Evolutionary conservation across 2,329 filamentous ascomycete species (phyloP), one percentile per base, ranked within the genome.

Genomic region (Epichloe elymi): DNA sequence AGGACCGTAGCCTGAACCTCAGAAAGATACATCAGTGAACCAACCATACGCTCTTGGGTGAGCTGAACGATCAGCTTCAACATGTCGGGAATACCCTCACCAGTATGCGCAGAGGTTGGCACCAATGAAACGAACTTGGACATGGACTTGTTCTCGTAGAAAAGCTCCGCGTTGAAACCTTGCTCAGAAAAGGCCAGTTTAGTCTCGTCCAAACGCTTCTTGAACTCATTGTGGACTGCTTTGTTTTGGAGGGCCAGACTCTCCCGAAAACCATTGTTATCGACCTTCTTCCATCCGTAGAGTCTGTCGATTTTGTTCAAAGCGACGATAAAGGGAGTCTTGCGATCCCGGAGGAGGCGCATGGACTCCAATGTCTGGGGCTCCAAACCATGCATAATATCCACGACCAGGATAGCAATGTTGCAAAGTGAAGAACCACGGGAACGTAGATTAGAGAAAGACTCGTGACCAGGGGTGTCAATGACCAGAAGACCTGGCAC

Each of bases 291-390:
- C 93, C 94, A 98, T 66, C 88, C 89, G 66, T 96, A 98, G 15
- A 98, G 82, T 80, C 93, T 89, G 80, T 98, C 93, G 59, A 98
- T 97, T 77, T 98, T 98, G 84, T 98, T 98, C 64, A 98, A 76
- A 1, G 94, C 94, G 40, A 98, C 94, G 59, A 98, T 95, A 74
- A 98, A 98, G 5, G 93, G 93, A 20, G 93, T 98, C 72, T 93
- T 94, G 61, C 88, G 81, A 62, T 96, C 91, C 63, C 91, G 82
- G 49, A 98, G 81, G 57, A 98, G 74, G 59, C 83, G 86, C 88
- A 98, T 97, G 2, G 93, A 98, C 71, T 98, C 94, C 35, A 97
- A 77, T 15, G 93, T 98, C 70, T 98, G 93, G 17, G 85, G 91
- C 70, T 98, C 93, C 45, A 98, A 80, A 65, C 94, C 94, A 79